phyloP scores from a whole-genome alignment of 108 stramenopile genomes.

The Poteriospumella lacustris region DNA sequence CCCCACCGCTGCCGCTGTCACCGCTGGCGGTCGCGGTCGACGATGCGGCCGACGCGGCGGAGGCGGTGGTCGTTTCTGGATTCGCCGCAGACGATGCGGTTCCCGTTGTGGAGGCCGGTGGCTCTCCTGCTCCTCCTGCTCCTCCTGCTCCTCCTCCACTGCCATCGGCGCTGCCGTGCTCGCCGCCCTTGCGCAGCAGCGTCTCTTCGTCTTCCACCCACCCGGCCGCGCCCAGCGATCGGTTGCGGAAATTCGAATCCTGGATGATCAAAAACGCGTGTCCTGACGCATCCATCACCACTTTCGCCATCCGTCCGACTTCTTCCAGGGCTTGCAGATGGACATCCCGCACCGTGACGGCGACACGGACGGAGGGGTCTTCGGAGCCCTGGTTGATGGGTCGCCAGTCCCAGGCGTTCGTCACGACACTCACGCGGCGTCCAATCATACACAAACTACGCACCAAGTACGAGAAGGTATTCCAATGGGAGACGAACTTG shows the following conservation, averaged over 20 bases:
- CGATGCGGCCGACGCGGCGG: not conserved
- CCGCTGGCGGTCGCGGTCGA: not conserved
- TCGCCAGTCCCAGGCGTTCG: constrained; percentile 30
- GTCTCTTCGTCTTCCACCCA: constrained; percentile 32
- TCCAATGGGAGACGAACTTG: constrained; percentile 58
- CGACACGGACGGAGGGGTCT: constrained; percentile 35
- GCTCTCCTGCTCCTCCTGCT: too few relatives aligned
- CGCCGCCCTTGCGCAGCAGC: not conserved
- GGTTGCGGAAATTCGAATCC: constrained; percentile 32
- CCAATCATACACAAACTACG: constrained; percentile 65
- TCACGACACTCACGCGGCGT: constrained; percentile 63
- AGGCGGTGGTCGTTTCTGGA: not conserved
- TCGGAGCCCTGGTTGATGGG: constrained; percentile 28
- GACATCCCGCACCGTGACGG: constrained; percentile 33
- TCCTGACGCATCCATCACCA: constrained; percentile 53
- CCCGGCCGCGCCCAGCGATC: constrained; percentile 14
- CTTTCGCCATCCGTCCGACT: constrained; percentile 58
- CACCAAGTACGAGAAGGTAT: constrained; percentile 60
- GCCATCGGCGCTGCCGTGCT: not conserved
- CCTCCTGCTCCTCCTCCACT: too few relatives aligned
- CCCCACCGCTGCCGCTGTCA: not conserved
- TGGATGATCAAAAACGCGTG: constrained; percentile 38
- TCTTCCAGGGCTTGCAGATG: constrained; percentile 65
- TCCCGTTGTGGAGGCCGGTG: too few relatives aligned
- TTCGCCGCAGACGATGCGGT: not conserved